A percentile compares a stretch with the other conserved stretches of the same genome.
Evolutionary conservation across 2,329 filamentous ascomycete genomes (phyloP).

Genomic region (Leptographium radiaticola): DNA sequence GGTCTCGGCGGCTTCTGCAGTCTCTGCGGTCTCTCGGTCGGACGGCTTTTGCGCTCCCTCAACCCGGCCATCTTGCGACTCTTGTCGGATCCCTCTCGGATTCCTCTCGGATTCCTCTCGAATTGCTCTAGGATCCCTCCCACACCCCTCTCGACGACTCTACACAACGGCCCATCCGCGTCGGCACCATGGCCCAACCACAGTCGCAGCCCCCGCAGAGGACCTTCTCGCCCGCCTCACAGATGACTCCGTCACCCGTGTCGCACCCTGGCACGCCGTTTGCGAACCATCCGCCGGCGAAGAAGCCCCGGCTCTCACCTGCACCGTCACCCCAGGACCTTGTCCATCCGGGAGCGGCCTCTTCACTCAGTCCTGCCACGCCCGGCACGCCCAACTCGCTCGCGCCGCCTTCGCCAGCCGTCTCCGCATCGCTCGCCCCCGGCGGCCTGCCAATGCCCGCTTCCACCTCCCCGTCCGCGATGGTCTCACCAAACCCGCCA

Average conservation of each 20-base stretch:
- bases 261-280: constrained; percentile 9
- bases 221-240: constrained; percentile 11
- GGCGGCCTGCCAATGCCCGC: constrained; percentile 40
- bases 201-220: constrained; percentile 30
- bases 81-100: neutral
- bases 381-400: constrained; percentile 12
- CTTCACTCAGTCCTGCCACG: constrained; percentile 9
- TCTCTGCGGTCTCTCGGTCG: no score
- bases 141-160: no score
- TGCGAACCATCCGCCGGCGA: constrained; percentile 14
- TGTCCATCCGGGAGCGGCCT: constrained; percentile 2
- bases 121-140: no score
- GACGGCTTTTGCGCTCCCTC: neutral
- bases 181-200: constrained; percentile 42
- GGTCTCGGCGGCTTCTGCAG: no score
- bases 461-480: constrained; percentile 30
- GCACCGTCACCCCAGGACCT: constrained; percentile 8
- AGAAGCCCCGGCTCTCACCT: constrained; percentile 10
- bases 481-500: constrained; percentile 3
- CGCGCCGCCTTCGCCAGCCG: constrained; percentile 9
- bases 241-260: constrained; percentile 12
- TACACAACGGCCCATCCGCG: neutral
- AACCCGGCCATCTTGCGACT: neutral
- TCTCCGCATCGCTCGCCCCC: constrained; percentile 4
- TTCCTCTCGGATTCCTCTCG: neutral